phyloP scores from a whole-genome alignment of 2,329 filamentous ascomycete species.

The Aspergillus candidus region DNA sequence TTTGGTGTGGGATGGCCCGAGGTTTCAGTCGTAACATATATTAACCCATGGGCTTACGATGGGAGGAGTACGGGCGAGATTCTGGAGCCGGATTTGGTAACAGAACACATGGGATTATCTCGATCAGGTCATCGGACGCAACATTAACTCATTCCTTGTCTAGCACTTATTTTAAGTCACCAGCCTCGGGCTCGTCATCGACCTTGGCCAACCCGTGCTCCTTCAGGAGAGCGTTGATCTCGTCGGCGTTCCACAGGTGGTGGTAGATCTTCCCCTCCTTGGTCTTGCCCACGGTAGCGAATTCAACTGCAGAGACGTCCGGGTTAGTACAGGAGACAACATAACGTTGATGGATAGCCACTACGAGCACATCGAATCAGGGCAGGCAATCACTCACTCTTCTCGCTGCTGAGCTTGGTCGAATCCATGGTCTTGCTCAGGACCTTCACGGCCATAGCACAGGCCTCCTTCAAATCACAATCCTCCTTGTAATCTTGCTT shows the following conservation, averaged over 20 bases:
- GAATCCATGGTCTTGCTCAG: conserved; percentile 99
- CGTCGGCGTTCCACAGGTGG: conserved; percentile 91
- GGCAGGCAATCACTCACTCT: conserved; percentile 63
- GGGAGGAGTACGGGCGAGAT: conserved; percentile 2
- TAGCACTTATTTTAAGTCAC: conserved; percentile 34
- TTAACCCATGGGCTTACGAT: not conserved
- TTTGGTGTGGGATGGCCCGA: conserved; percentile 3
- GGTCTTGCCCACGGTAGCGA: conserved; percentile 94
- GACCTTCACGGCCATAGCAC: conserved; percentile 95
- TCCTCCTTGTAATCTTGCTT: conserved; percentile 99
- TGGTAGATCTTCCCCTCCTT: conserved; percentile 96
- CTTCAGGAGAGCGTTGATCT: conserved; percentile 89
- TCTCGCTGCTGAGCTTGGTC: conserved; percentile 97
- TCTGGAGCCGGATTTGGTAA: no score
- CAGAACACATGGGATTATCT: conserved; percentile 22
- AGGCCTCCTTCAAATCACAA: conserved; percentile 91
- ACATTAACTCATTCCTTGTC: conserved; percentile 19
- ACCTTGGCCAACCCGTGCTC: conserved; percentile 92
- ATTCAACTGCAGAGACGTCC: conserved; percentile 65
- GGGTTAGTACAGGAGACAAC: conserved; percentile 7
- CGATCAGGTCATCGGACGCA: conserved; percentile 22
- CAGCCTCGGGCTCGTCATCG: conserved; percentile 59
- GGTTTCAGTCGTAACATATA: conserved; percentile 2
- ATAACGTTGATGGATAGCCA: not conserved
- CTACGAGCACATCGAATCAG: not conserved